phyloP scores from a whole-genome alignment of 2,329 filamentous ascomycete genomes.

The Botrytis cinerea region DNA sequence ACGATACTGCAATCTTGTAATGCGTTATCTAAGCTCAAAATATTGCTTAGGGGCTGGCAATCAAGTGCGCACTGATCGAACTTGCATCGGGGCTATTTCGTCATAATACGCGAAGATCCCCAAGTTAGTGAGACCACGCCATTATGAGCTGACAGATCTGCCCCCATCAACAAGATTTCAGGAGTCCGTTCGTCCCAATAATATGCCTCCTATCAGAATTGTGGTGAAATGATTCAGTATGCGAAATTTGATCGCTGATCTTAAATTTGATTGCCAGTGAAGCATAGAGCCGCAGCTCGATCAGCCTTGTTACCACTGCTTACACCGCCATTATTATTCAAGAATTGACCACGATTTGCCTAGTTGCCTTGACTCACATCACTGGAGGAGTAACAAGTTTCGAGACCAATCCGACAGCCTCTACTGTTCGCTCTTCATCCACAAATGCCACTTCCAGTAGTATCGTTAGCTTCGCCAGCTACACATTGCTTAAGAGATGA shows the following conservation, averaged over 20 bases:
- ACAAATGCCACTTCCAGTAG: slow-evolving; percentile 32
- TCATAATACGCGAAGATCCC: too few relatives aligned
- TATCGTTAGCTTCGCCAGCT: neutral
- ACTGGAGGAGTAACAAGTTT: neutral
- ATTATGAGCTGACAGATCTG: neutral
- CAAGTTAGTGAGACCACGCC: neutral
- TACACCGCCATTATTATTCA: slow-evolving; percentile 31
- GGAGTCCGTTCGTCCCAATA: neutral
- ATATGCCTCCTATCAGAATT: neutral
- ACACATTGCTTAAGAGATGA: neutral
- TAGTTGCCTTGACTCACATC: slow-evolving; percentile 30
- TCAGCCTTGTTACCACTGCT: slow-evolving; percentile 17
- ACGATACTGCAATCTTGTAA: too few relatives aligned
- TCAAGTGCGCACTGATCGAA: neutral
- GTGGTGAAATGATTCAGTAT: neutral
- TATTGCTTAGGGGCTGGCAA: too few relatives aligned
- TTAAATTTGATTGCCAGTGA: neutral
- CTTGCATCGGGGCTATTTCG: neutral
- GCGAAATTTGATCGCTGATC: neutral
- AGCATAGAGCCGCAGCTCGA: neutral
- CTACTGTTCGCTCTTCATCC: slow-evolving; percentile 42
- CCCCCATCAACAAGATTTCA: too few relatives aligned
- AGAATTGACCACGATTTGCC: slow-evolving; percentile 39
- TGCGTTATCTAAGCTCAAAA: too few relatives aligned
- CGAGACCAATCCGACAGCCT: slow-evolving; percentile 29